Percentiles rank a stretch among this genome's conserved stretches.
Conservation (phyloP, 2,329 filamentous ascomycete species). For the Alternaria ethzedia region DNA sequence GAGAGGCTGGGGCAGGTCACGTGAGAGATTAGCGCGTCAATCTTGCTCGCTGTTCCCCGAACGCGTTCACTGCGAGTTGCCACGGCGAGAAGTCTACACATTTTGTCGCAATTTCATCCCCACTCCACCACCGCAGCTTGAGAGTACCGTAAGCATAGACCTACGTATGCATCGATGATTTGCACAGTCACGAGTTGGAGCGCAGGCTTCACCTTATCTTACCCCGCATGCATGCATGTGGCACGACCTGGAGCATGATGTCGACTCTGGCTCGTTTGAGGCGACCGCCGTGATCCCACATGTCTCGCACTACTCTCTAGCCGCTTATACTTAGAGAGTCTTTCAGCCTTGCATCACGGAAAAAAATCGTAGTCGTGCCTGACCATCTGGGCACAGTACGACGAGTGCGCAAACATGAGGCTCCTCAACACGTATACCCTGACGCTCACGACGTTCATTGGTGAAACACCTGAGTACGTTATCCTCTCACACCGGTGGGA, state of each 20-base stretch:
- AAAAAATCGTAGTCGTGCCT: too few species aligned
- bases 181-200: neutral
- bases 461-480: constrained; percentile 12
- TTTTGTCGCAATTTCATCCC: neutral
- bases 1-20: neutral
- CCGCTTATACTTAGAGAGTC: too few species aligned
- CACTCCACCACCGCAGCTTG: neutral
- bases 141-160: neutral
- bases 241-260: neutral
- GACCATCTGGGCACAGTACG: neutral
- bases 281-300: too few species aligned
- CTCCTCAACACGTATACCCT: neutral
- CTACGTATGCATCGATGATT: neutral
- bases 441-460: neutral
- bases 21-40: neutral
- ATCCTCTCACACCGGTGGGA: constrained; percentile 24
- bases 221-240: neutral
- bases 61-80: neutral
- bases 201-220: neutral
- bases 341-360: too few species aligned
- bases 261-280: neutral
- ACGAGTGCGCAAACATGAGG: neutral
- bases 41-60: neutral
- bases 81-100: neutral
- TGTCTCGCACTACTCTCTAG: too few species aligned